Percentiles rank a stretch among this genome's conserved stretches.
Conservation (phyloP, 345 rosid species). For the Brassica rapa region DNA sequence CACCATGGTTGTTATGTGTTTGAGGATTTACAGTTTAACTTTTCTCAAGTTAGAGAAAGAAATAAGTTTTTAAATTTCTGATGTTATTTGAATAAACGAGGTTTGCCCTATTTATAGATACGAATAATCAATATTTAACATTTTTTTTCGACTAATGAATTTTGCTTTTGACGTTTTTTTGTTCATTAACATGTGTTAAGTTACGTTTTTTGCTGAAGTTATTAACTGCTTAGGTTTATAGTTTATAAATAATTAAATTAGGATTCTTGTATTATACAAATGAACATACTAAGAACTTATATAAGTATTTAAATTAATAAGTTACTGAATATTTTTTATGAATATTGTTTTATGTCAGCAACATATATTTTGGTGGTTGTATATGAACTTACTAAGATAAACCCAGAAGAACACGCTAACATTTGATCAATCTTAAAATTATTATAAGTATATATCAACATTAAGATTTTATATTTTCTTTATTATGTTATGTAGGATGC, state of each 20-base stretch:
- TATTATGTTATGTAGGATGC: too few species aligned
- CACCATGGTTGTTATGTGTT: background rate
- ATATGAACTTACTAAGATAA: background rate
- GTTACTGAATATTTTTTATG: background rate
- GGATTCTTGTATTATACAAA: background rate
- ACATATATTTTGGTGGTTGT: background rate
- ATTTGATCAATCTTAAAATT: background rate
- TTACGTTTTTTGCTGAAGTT: background rate
- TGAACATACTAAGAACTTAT: too few species aligned
- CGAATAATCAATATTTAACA: background rate
- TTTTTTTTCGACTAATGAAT: background rate
- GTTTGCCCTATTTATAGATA: background rate
- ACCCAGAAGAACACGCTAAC: background rate
- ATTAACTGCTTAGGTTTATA: background rate
- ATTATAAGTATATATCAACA: too few species aligned
- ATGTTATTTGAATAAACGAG: background rate
- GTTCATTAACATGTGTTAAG: background rate
- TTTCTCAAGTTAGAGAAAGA: background rate
- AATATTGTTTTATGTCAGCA: background rate
- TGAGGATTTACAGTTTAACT: background rate
- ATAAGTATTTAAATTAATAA: too few species aligned
- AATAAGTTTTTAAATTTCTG: background rate
- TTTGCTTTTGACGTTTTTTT: background rate
- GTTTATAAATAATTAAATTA: too few species aligned
- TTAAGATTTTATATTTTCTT: background rate